Evolutionary conservation across 2,329 filamentous ascomycete species (phyloP), one percentile per base, ranked within the genome.

Genomic region (Alternaria sp.): DNA sequence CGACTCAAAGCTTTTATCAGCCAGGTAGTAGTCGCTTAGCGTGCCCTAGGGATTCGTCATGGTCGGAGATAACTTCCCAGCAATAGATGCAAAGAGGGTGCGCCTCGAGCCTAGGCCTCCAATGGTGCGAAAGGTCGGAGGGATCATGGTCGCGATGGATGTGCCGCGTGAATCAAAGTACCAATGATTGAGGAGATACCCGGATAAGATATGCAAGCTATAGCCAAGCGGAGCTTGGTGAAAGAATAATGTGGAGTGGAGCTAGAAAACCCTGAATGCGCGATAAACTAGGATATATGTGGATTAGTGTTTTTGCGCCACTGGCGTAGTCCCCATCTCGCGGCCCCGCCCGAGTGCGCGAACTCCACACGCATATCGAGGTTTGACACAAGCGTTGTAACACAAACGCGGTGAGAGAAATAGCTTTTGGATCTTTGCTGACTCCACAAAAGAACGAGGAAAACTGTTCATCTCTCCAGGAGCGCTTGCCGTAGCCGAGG

Each of bases 41-140:
- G 32, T 34, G 55, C 51, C 47, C 42, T 59, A 57, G 59, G 18
- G 47, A 54, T 54, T 58, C 51, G 59, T 56, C 54, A 63, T 55
- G 30, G 22, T 36, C 54, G 57, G 57, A 54, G 63, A 65, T 61
- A 63, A 56, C 39, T 24, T 44, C 46, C 22, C 34, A 32, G 47
- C 41, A 46, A 22, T 51, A 47, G 43, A 59, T 51, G 39, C 41
- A 26, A 44, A 43, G 9, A 28, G 46, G n/a, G 26, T 47, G 42
- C 32, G 51, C 51, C 39, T 42, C 7, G 24, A 41, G 47, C 39
- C 48, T 57, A 57, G 59, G 57, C 57, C 38, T 46, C 11, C 24
- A 28, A 54, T 30, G 18, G 12, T 34, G 46, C 41, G 36, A 53
- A 47, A 51, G 51, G 41, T 42, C 56, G 51, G 56, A 20, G 18